Evolutionary conservation across 2,329 filamentous ascomycete genomes (phyloP), one percentile per base, ranked within the genome.

Genomic region (Fusarium brachygibbosum): DNA sequence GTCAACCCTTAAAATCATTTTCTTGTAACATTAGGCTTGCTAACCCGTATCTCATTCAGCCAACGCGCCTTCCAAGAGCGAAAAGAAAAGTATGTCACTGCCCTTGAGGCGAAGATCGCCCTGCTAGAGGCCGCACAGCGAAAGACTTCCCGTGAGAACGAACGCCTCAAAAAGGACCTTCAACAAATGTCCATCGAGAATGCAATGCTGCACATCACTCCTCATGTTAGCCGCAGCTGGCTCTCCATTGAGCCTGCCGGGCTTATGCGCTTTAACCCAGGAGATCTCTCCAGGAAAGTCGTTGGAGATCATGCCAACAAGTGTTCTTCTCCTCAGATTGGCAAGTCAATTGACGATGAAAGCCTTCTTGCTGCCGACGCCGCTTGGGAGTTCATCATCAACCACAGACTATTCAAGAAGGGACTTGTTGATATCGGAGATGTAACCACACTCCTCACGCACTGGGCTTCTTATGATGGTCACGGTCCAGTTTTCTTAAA

Each of bases 361-460:
- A 45, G 42, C 25, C 17, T 19, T 25, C 42, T 45, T 45, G 13
- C 42, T 19, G 25, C 25, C 8, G 42, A 45, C 19, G 42, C 25
- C 42, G 42, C 42, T 19, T 45, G 42, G 42, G 42, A 31, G 25
- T 45, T 45, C 3, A 45, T 45, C 6, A 45, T 45, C 42, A 9
- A 9, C 25, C 42, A 45, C 42, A 21, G 25, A 19, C 25, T 45
- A 16, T 31, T 45, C 42, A 45, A 45, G 42, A 45, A 45, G 42
- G 42, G 42, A 45, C 42, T 45, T 45, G 8, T 45, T 45, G 42
- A 45, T 45, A 31, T 45, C 42, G 42, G 42, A 31, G 42, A 45
- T 31, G 25, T 45, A 45, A 31, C 5, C 42, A 17, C 31, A 25
- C 42, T 31, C 42, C 42, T 45, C 42, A 45, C 31, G 16, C 28